Base-by-base conservation (phyloP, 1,284 basidiomycete species). In the Pseudozyma flocculosa region DNA sequence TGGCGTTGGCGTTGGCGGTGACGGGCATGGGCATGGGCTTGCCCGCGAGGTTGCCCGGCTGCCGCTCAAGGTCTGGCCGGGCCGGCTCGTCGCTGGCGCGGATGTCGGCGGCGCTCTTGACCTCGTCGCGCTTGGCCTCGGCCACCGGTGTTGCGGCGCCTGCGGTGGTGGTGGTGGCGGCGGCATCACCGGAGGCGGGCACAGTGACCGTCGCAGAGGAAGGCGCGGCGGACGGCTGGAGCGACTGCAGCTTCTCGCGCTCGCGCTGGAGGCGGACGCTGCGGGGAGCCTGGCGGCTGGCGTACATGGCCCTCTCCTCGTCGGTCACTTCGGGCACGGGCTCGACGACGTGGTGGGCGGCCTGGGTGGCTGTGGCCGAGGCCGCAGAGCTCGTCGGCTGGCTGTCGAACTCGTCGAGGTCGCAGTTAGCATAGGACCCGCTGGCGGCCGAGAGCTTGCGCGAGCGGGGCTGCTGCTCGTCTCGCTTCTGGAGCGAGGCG, bases 401-500 rank as follows among this genome's bases (percentile, higher is more conserved):
- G 26, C 4, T 19, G 26, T 51, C 53, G 18, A 68, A 63, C 32
- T 58, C 58, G 40, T 65, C 54, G 30, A 54, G 47, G 41, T 72
- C 68, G 40, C 68, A 72, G 41, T 70, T 72, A 32, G 70, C 68
- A 43, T 70, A 70, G 26, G 59, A 60, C 7, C 67, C 64, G 44
- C 54, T 61, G 3, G 55, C 55, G 17, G 52, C 54, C 3, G 60
- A 59, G 13, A 46, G 54, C 48, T 50, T 43, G 48, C 48, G 42
- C 8, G 4, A 37, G 18, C 2, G 14, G 9, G 18, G 21, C 4
- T 18, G 44, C 40, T 48, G 39, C 14, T 21, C 26, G 8, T 52
- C 39, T 4, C 11, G 10, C 17, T 45, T 36, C 26, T 29, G 26
- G 26, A 45, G 43, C 15, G 43, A 45, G 22, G 43, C 43, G 3